These are phyloP conservation scores for Aquilaria yunnanensis DNA, from an alignment of 345 rosid species.

Conservation along the genomic window DNA sequence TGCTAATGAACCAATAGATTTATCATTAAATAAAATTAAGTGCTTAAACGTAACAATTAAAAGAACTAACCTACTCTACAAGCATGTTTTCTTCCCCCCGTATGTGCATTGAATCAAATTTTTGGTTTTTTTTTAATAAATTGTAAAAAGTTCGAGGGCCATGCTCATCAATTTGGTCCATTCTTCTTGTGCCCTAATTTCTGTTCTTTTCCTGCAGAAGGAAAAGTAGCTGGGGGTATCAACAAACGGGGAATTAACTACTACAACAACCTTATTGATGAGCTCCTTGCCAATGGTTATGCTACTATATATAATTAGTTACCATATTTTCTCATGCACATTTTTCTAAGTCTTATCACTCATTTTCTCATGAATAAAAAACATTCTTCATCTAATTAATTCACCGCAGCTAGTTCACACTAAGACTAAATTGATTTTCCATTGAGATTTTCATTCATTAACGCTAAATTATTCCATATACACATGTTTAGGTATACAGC, in stretches of 20 bases:
- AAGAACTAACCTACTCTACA: too few species aligned
- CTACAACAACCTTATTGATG: constrained; percentile 26
- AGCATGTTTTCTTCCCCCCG: too few species aligned
- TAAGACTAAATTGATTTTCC: not conserved
- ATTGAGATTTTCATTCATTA: constrained; percentile 28
- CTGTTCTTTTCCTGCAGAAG: constrained; percentile 15
- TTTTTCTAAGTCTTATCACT: not conserved
- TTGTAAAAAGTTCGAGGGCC: too few species aligned
- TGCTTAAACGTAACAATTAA: too few species aligned
- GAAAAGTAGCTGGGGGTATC: constrained; percentile 16
- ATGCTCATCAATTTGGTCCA: too few species aligned
- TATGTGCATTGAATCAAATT: too few species aligned
- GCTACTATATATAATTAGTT: not conserved
- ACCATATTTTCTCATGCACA: not conserved
- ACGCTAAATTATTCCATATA: constrained; percentile 11
- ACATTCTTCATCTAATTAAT: not conserved
- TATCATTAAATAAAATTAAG: too few species aligned
- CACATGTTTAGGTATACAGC: constrained; percentile 23
- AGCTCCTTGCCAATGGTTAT: constrained; percentile 21
- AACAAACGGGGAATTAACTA: constrained; percentile 20
- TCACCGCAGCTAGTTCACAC: not conserved
- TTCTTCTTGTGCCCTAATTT: too few species aligned
- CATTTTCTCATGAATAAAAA: not conserved
- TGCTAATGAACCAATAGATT: too few species aligned
- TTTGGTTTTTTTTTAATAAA: too few species aligned